Evolutionary conservation across 192 early-diverging fungal genomes (phyloP).

Genomic region (Haplosporangium gracile): DNA sequence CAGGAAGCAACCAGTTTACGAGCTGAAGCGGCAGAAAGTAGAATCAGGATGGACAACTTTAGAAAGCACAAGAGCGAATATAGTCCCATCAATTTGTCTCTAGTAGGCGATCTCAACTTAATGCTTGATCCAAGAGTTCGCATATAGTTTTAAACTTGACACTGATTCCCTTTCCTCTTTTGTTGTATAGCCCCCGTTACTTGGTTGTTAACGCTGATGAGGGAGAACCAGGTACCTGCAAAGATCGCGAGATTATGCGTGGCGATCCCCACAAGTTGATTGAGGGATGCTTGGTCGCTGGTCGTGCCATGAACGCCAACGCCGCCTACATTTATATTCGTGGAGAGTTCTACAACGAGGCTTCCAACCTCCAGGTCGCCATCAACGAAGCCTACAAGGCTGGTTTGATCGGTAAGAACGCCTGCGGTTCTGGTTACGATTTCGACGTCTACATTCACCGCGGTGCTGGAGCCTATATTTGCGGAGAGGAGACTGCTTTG

Average conservation of each 20-base stretch:
- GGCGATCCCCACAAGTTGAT: constrained; percentile 95
- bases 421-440: constrained; percentile 95
- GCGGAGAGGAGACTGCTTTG: constrained; percentile 94
- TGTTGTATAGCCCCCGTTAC: constrained; percentile 84
- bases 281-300: constrained; percentile 97
- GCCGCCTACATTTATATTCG: constrained; percentile 99
- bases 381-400: constrained; percentile 98
- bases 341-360: constrained; percentile 97
- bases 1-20: neutral
- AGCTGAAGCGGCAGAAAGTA: neutral
- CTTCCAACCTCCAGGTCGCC: constrained; percentile 91
- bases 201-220: constrained; percentile 99
- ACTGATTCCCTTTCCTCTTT: constrained; percentile 18
- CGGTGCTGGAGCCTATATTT: constrained; percentile 98
- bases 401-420: constrained; percentile 98
- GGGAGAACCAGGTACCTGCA: constrained; percentile 99
- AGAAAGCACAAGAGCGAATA: neutral
- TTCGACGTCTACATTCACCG: constrained; percentile 99
- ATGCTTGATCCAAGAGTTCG: neutral
- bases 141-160: neutral
- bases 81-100: neutral
- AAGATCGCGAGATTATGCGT: constrained; percentile 90
- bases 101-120: neutral
- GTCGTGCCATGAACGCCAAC: constrained; percentile 96
- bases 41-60: neutral